Percentiles rank a stretch among this genome's conserved stretches.
Conservation (phyloP, 495 filamentous ascomycete species). For the Daldinia loculata region DNA sequence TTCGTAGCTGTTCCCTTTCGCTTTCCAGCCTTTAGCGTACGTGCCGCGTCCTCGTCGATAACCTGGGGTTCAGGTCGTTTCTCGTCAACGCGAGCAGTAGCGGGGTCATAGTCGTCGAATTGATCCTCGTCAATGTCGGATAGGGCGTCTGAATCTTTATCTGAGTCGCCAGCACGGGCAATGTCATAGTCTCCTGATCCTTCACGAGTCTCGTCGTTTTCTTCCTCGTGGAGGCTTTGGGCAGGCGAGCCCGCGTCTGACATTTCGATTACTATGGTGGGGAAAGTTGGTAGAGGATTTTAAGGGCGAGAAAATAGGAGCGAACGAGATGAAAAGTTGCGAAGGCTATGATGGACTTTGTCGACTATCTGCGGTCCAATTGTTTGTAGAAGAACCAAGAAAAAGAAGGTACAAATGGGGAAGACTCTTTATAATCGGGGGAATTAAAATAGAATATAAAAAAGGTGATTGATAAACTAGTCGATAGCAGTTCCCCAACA, state of each 20-base stretch:
- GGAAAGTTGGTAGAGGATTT: neutral
- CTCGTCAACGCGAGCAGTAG: conserved; percentile 77
- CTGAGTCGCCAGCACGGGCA: conserved; percentile 63
- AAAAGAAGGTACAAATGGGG: neutral
- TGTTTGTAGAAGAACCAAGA: conserved; percentile 7
- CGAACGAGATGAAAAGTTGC: neutral
- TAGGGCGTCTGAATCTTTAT: conserved; percentile 80
- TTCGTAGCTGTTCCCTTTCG: conserved; percentile 75
- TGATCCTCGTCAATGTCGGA: conserved; percentile 96
- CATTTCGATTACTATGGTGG: conserved; percentile 45
- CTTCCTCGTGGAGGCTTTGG: conserved; percentile 49
- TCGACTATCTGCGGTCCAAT: neutral
- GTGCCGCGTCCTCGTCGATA: conserved; percentile 88
- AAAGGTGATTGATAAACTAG: neutral
- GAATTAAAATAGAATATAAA: neutral
- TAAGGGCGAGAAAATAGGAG: neutral
- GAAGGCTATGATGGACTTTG: conserved; percentile 1
- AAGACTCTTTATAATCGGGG: neutral
- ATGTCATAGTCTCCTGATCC: conserved; percentile 51
- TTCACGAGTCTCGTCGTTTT: conserved; percentile 40
- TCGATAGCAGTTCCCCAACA: neutral
- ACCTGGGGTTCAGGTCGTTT: conserved; percentile 68
- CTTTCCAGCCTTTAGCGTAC: conserved; percentile 75
- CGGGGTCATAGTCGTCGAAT: conserved; percentile 89
- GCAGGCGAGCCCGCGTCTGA: conserved; percentile 51